Percentiles rank a stretch among this genome's conserved stretches.
Conservation (phyloP, 2,329 filamentous ascomycete genomes). For the Xylaria sp. region DNA sequence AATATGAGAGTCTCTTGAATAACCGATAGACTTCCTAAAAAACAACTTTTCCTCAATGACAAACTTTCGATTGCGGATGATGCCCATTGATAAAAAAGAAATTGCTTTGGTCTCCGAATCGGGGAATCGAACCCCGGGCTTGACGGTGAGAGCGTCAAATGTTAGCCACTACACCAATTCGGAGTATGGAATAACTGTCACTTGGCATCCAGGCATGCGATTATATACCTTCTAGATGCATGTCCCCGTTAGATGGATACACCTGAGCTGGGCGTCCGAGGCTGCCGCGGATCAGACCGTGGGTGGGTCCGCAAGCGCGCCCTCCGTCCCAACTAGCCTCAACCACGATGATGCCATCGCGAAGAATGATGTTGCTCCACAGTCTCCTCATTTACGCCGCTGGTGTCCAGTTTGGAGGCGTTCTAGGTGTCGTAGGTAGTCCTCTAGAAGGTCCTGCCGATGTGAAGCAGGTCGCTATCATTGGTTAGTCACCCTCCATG, state of each 20-base stretch:
- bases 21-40: no score
- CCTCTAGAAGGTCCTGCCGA: conserved; percentile 36
- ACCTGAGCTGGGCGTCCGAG: no score
- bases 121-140: conserved; percentile 30
- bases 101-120: conserved; percentile 19
- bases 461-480: conserved; percentile 56
- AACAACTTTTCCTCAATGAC: no score
- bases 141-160: conserved; percentile 33
- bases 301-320: not conserved
- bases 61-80: no score
- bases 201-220: no score
- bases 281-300: not conserved
- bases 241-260: no score
- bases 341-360: conserved; percentile 5
- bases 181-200: conserved; percentile 13
- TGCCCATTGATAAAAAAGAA: conserved; percentile 37
- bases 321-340: not conserved
- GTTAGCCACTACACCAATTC: conserved; percentile 35
- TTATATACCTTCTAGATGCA: no score
- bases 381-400: conserved; percentile 4
- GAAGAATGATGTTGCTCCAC: not conserved
- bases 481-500: conserved; percentile 38
- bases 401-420: conserved; percentile 27
- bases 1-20: no score
- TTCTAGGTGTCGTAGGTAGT: conserved; percentile 32